Base-by-base conservation (phyloP, 1,284 basidiomycete species). In the Pascua sp. region DNA sequence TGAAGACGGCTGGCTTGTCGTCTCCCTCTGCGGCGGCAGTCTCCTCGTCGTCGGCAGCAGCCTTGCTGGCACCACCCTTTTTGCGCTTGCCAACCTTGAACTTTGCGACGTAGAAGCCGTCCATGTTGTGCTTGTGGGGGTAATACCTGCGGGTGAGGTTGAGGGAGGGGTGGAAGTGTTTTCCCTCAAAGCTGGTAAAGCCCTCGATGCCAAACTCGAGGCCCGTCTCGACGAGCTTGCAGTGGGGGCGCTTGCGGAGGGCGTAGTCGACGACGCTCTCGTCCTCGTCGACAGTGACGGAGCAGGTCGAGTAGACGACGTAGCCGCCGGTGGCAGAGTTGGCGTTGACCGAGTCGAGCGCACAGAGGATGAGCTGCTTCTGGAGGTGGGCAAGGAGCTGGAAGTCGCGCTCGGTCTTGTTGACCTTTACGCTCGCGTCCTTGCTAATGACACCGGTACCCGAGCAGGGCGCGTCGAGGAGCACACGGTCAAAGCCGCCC, bases 381-480 rank as follows among this genome's bases (percentile, higher is more conserved):
- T 99, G 96, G 32, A 99, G 83, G 71, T 99, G 96, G 1, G 93
- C 89, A 18, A 99, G 83, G 32, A 98, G 84, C 41, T 86, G 86
- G 78, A 99, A 96, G 78, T 99, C 96, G 64, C 92, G 88, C 63
- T 91, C 91, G 48, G 90, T 89, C 93, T 98, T 97, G 61, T 98
- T 99, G 65, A 92, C 84, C 80, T 99, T 99, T 64, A 99, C 96
- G 71, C 90, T 91, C 36, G 89, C 84, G 75, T 99, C 96, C 79
- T 99, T 99, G 80, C 88, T 90, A 68, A 99, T 97, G 56, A 99
- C 95, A 63, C 96, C 96, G 1, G 96, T 98, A 16, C 96, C 96
- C 67, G 90, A 93, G 77, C 96, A 99, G 36, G 96, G 96, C 44
- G 96, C 95, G 77, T 99, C 96, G 56, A 99, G 81, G 60, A 99